These are phyloP conservation scores for Theobroma grandiflorum DNA, from an alignment of 441 rosid species.

Conservation along the genomic window DNA sequence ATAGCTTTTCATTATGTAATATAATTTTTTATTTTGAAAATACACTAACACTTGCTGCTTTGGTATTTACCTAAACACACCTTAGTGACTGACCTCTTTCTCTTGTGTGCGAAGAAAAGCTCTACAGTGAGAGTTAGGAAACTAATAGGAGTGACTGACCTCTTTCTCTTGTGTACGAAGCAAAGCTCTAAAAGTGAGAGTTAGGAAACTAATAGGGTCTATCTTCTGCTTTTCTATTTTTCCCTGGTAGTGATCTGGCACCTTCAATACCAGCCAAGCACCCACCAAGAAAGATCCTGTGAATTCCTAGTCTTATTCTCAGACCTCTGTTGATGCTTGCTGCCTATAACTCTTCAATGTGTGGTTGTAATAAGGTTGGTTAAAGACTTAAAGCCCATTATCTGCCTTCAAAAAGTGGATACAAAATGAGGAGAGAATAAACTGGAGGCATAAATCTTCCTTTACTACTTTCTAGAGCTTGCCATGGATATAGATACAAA, in stretches of 20 bases:
- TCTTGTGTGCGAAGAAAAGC: too few relatives aligned
- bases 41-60: too few relatives aligned
- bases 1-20: too few relatives aligned
- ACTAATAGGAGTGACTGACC: too few relatives aligned
- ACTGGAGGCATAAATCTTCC: background rate
- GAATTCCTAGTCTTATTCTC: background rate
- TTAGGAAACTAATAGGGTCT: too few relatives aligned
- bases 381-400: background rate
- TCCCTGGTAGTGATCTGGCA: background rate
- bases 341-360: background rate
- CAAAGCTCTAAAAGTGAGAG: too few relatives aligned
- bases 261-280: too few relatives aligned
- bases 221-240: background rate
- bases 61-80: too few relatives aligned
- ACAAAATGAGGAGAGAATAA: background rate
- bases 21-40: too few relatives aligned
- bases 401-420: background rate
- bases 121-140: too few relatives aligned
- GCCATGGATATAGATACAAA: slow-evolving; percentile 21
- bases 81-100: too few relatives aligned
- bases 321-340: background rate
- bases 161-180: too few relatives aligned
- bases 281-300: background rate
- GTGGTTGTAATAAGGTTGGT: background rate
- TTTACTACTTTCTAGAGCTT: slow-evolving; percentile 21